A percentile compares a stretch with the other conserved stretches of the same genome.
Conservation (phyloP, 73 alveolate genomes). For the Breviolum minutum region DNA sequence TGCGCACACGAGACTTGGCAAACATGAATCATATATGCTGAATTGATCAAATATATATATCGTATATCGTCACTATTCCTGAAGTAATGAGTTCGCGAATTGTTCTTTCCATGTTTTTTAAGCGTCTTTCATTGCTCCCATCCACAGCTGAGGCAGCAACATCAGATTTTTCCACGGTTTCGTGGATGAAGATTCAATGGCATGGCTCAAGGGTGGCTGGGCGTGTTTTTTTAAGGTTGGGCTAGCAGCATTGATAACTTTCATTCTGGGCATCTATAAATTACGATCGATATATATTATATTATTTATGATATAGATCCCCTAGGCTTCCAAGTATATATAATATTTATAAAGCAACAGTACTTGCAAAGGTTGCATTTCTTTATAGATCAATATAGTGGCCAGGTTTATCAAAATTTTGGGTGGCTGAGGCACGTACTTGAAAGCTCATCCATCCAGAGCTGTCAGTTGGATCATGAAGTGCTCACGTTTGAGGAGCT, state of each 20-base stretch:
- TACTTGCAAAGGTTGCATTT: background rate
- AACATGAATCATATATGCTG: background rate
- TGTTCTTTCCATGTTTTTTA: background rate
- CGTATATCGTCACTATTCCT: background rate
- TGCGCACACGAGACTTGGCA: background rate
- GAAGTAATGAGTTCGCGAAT: too few species aligned
- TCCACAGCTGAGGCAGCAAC: background rate
- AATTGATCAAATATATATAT: background rate
- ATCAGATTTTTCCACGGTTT: background rate
- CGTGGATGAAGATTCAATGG: constrained; percentile 32
- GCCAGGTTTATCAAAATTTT: background rate
- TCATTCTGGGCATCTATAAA: background rate
- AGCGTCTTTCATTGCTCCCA: background rate
- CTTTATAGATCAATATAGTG: too few species aligned
- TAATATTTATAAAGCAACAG: background rate
- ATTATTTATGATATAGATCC: background rate
- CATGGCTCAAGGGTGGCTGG: background rate
- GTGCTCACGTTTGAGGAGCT: background rate
- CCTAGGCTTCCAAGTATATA: background rate
- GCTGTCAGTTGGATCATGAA: background rate
- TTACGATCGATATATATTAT: background rate
- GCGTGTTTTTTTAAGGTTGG: background rate
- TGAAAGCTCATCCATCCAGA: background rate
- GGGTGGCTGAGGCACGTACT: background rate
- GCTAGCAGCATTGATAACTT: background rate